Percentiles rank a stretch among this genome's conserved stretches.
These are phyloP conservation scores for Epithele typhae DNA, from an alignment of 768 basidiomycete species.

Conservation along the genomic window DNA sequence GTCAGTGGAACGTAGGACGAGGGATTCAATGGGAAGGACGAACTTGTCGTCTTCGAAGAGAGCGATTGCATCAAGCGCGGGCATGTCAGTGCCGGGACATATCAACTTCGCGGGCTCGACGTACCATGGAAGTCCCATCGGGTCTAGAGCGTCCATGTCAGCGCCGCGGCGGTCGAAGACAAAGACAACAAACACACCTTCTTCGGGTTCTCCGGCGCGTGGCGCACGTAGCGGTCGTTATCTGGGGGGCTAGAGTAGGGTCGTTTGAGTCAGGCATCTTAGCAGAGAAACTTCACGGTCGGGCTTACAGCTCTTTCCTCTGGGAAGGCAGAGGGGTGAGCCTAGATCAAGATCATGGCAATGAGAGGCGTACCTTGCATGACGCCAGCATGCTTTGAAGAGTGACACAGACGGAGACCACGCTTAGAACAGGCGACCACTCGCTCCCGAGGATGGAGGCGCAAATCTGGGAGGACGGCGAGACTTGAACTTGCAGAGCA, in stretches of 20 bases:
- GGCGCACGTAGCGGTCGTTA: slow-evolving; percentile 77
- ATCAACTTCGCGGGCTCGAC: slow-evolving; percentile 5
- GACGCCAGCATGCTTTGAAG: slow-evolving; percentile 91
- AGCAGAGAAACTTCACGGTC: too few species aligned
- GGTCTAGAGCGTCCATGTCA: slow-evolving; percentile 40
- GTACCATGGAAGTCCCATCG: slow-evolving; percentile 79
- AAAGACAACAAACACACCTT: slow-evolving; percentile 45
- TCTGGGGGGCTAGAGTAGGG: slow-evolving; percentile 57
- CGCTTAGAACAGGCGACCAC: slow-evolving; percentile 87
- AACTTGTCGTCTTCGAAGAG: slow-evolving; percentile 1
- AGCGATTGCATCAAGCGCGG: background rate
- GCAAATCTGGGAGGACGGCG: slow-evolving; percentile 57
- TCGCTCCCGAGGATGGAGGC: slow-evolving; percentile 86
- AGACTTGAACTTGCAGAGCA: background rate
- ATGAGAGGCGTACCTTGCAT: slow-evolving; percentile 62
- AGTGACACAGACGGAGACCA: slow-evolving; percentile 77
- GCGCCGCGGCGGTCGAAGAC: background rate
- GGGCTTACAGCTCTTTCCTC: slow-evolving; percentile 66
- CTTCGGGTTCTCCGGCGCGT: slow-evolving; percentile 82
- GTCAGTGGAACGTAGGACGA: background rate
- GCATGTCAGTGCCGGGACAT: background rate
- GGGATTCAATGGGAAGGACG: background rate
- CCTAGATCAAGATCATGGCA: too few species aligned
- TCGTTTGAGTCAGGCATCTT: background rate
- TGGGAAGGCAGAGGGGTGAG: too few species aligned